Base-by-base conservation (phyloP, 192 early-diverging fungal species). In the Coemansia interrupta region DNA sequence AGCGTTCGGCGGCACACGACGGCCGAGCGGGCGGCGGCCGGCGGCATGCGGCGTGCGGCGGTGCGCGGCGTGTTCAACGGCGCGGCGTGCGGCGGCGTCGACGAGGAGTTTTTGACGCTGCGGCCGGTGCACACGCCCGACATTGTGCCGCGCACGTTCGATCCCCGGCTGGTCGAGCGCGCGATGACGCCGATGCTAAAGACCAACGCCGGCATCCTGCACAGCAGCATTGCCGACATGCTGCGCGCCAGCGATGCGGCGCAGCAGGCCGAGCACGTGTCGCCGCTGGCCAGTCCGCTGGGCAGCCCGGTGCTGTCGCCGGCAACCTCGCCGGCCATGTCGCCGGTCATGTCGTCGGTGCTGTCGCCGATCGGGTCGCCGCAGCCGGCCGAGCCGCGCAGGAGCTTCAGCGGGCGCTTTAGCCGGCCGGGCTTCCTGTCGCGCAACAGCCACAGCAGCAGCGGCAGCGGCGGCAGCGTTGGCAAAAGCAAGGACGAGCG, bases 141-240 rank as follows among this genome's bases (percentile, higher is more conserved):
- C 23, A 58, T 78, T 17, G 66, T 78, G 18, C 75, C 70, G 15
- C 50, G 75, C 51, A 72, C 61, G 0, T 67, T 78, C 43, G 70
- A 72, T 19, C 75, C 75, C 20, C 65, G 70, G 1, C 58, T 72
- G 28, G 58, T 78, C 9, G 75, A 78, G 65, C 69, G 76, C 23
- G 76, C 76, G 0, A 79, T 79, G 76, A 79, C 76, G 63, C 76
- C 76, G 17, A 79, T 73, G 70, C 71, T 79, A 20, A 79, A 79
- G 58, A 58, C 58, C 44, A 76, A 70, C 48, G 17, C 47, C 0
- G 67, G 58, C 13, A 63, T 50, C 24, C 30, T 54, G 42, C 53
- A 55, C 28, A 60, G 39, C 51, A 61, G 48, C 44, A 41, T 39
- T 1, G 46, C 22, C 18, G 49, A 58, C 30, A 41, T 52, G 13